Evolutionary conservation across 2,329 filamentous ascomycete genomes (phyloP), one percentile per base, ranked within the genome.

Genomic region (Raffaelea deltoideospora): DNA sequence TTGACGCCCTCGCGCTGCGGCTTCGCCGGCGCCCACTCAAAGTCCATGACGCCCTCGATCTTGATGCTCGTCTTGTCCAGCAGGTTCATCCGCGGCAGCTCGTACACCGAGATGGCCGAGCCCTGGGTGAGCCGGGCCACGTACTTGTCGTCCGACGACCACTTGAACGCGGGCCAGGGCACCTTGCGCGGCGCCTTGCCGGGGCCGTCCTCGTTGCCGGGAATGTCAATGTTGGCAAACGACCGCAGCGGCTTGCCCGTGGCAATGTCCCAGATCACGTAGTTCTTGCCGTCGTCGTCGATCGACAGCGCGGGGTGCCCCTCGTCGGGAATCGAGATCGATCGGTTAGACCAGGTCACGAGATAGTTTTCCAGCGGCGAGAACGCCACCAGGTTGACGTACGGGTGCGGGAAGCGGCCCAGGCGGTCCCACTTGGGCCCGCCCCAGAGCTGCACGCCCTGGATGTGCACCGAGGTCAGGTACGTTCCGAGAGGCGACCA

Each of bases 91-190:
- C 87, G 73, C 1, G 88, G 85, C 8, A 86, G 69, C 54, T 95
- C 86, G 55, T 94, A 96, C 55, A 98, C 88, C 50, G 96, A 98
- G 52, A 98, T 93, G 38, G 83, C 85, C 48, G 86, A 75, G 46
- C 81, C 82, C 46, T 85, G 86, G 43, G 77, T 85, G 65, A 96
- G 76, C 44, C 90, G 78, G 18, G 90, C 90, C 43, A 96, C 87
- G 56, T 94, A 98, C 59, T 92, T 90, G 62, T 95, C 86, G 54
- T 98, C 90, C 3, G 90, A 69, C 22, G 90, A 96, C 90, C 90
- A 98, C 66, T 98, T 98, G 76, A 98, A 98, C 3, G 88, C 87
- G 19, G 90, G 90, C 90, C 90, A 98, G 53, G 90, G 83, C 49
- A 92, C 76, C 72, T 95, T 95, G 59, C 86, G 84, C 11, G 61